Percentiles rank a stretch among this genome's conserved stretches.
These are phyloP conservation scores for Ceratobasidium sp. DNA, from an alignment of 1,284 basidiomycete species.

Conservation along the genomic window DNA sequence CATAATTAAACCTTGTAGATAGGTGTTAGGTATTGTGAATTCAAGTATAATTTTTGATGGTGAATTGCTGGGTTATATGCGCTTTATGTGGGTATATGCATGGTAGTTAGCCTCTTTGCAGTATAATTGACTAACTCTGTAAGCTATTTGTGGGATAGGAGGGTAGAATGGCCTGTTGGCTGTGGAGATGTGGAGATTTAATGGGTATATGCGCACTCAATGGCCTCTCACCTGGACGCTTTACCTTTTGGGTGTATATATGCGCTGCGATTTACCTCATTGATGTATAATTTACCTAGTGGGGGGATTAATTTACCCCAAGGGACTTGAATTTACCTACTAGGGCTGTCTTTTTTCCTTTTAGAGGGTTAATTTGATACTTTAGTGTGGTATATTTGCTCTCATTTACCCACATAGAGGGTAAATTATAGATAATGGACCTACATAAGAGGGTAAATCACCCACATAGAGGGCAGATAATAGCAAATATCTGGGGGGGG, in stretches of 20 bases:
- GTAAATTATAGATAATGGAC: not conserved
- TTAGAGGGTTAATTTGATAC: not conserved
- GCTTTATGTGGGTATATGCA: not conserved
- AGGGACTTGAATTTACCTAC: not conserved
- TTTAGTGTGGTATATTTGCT: not conserved
- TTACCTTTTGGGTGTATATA: not conserved
- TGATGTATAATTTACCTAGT: not conserved
- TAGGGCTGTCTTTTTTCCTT: not conserved
- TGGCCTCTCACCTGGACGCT: not conserved
- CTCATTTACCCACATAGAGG: too few relatives aligned
- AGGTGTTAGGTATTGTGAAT: not conserved
- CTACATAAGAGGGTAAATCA: not conserved
- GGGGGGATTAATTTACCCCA: not conserved
- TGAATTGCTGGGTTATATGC: not conserved
- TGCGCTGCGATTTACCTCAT: not conserved
- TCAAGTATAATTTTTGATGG: not conserved
- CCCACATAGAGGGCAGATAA: too few relatives aligned
- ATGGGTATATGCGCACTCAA: not conserved
- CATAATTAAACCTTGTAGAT: too few relatives aligned
- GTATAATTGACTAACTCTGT: not conserved
- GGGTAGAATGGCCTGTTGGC: too few relatives aligned
- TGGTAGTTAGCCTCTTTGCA: not conserved
- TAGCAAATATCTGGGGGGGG: not conserved
- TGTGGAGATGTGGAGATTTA: too few relatives aligned
- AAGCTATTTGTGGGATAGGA: too few relatives aligned